A percentile compares a stretch with the other conserved stretches of the same genome.
Evolutionary conservation across 176 grass and related monocot genomes (phyloP).

Genomic region (Lolium perenne): DNA sequence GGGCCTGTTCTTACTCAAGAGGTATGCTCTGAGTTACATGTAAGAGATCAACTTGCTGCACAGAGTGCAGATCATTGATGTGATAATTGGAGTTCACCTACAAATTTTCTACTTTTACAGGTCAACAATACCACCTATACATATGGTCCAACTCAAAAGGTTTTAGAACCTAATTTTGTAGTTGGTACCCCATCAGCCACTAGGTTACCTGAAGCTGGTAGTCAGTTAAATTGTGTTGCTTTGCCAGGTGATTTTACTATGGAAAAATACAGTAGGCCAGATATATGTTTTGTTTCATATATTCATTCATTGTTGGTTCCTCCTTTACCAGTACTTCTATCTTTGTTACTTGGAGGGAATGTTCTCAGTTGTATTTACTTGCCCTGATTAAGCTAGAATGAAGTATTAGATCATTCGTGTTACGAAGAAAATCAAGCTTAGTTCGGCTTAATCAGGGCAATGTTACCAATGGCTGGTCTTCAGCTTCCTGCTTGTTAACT

Average conservation of each 20-base stretch:
- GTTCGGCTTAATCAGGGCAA: conserved; percentile 50
- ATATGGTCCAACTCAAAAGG: conserved; percentile 59
- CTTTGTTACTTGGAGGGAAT: neutral
- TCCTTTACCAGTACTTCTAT: conserved; percentile 25
- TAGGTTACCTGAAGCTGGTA: conserved; percentile 70
- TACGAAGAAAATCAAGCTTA: conserved; percentile 32
- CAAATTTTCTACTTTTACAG: conserved; percentile 71
- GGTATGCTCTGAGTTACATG: conserved; percentile 46
- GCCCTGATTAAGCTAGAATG: conserved; percentile 49
- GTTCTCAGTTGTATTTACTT: conserved; percentile 41
- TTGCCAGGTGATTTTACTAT: conserved; percentile 73
- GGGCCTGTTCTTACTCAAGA: conserved; percentile 53
- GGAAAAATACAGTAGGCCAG: conserved; percentile 24
- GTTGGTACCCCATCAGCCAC: conserved; percentile 49
- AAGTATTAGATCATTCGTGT: conserved; percentile 27
- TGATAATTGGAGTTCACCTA: conserved; percentile 45
- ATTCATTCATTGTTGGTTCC: neutral
- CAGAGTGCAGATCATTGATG: conserved; percentile 38
- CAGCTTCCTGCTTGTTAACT: conserved; percentile 22
- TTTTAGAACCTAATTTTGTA: conserved; percentile 69
- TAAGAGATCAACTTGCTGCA: conserved; percentile 30
- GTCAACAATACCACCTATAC: conserved; percentile 67
- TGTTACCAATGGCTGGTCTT: conserved; percentile 17
- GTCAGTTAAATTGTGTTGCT: conserved; percentile 68
- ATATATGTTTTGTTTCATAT: conserved; percentile 28